Base-by-base conservation (phyloP, 495 filamentous ascomycete genomes). In the Daldinia decipiens region DNA sequence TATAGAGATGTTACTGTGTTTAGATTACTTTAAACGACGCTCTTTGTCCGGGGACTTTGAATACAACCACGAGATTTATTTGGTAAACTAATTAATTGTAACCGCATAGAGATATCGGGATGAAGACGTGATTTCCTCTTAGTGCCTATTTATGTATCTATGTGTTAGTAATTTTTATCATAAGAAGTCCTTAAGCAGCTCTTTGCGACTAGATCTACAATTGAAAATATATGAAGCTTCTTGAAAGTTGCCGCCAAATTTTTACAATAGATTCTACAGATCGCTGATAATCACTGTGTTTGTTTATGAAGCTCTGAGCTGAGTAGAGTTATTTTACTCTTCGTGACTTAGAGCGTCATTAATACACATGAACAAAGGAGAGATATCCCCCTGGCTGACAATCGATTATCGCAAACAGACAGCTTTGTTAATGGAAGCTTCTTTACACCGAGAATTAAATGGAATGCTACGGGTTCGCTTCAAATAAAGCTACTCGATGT, bases 1-100 rank as follows among this genome's bases (percentile, higher is more conserved):
- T 39, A 43, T 59, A 29, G 56, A 24, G 13, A 43, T 19, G 13
- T 45, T 39, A 5, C 19, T 13, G 7, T 34, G 32, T 57, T 32
- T 57, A 34, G 54, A 57, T 57, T 32, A 21, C 54, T 57, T 4
- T 24, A 57, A 57, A 21, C 43, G 31, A 39, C 2, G 24, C 24
- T 57, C 54, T 47, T 47, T 47, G 4, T 34, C 54, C 15, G 6
- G 19, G 32, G 54, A 27, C 31, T 24, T 34, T 21, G 12, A 12
- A 26, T 57, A 3, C 34, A 27, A 21, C 19, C 17, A 38, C 34
- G 17, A 39, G 17, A 19, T 26, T 21, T 15, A 27, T 40, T 21
- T 53, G 11, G 6, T 47, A 47, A 9, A 47, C 21, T 47, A 1
- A 3, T 24, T 47, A 1, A 3, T 24, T 47, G 43, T 47, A 47